Percentiles rank a stretch among this genome's conserved stretches.
phyloP scores from a whole-genome alignment of 306 rosid species.

The Cicer cuneatum region DNA sequence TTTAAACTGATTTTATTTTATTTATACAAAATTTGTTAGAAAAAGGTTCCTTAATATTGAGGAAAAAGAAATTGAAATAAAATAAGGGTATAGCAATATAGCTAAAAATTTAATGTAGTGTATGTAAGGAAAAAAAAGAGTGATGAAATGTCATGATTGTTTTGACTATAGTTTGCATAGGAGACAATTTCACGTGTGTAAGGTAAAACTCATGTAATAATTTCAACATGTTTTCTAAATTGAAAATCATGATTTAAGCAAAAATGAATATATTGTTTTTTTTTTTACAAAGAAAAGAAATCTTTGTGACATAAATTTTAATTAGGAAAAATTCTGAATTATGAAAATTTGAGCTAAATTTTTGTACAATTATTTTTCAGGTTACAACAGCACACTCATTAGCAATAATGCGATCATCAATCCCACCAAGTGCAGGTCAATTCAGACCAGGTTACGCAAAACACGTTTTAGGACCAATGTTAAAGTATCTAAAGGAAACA shows the following conservation, averaged over 20 bases:
- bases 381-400: conserved; percentile 81
- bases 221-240: not conserved
- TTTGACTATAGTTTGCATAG: not conserved
- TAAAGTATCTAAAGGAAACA: conserved; percentile 61
- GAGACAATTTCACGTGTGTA: not conserved
- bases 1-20: too few relatives aligned
- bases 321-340: not conserved
- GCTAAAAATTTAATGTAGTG: not conserved
- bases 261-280: not conserved
- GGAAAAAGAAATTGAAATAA: too few relatives aligned
- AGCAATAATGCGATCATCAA: conserved; percentile 59
- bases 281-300: not conserved
- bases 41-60: too few relatives aligned
- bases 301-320: not conserved
- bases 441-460: conserved; percentile 67
- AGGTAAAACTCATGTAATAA: not conserved
- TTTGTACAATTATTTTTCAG: conserved; percentile 37
- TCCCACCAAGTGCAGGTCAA: conserved; percentile 73
- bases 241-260: not conserved
- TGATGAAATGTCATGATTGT: not conserved
- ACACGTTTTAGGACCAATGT: conserved; percentile 62
- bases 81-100: too few relatives aligned
- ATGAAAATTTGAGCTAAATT: not conserved
- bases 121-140: not conserved
- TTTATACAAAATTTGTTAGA: too few relatives aligned